Conservation (phyloP, 768 basidiomycete genomes). For the Mycena alexandri region DNA sequence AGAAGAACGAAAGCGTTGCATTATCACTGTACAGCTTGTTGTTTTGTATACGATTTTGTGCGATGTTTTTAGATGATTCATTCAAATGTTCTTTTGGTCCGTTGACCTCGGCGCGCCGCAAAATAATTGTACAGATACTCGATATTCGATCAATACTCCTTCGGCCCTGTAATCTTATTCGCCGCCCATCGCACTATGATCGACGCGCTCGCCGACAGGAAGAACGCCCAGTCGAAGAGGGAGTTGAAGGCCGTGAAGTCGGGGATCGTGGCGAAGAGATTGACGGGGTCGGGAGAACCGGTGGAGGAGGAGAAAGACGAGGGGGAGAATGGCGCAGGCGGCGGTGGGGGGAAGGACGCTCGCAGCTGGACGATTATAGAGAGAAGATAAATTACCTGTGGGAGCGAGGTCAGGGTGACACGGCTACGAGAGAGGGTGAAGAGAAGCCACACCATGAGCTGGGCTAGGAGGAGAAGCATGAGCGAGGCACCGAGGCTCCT, state of each 20-base stretch:
- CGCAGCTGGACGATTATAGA: constrained; percentile 87
- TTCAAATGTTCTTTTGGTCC: constrained; percentile 21
- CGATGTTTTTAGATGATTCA: constrained; percentile 3
- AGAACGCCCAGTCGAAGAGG: constrained; percentile 81
- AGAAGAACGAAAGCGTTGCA: constrained; percentile 21
- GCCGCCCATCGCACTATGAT: constrained; percentile 68
- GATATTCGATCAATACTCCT: background rate
- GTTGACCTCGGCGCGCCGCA: too few relatives aligned
- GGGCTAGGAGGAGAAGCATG: constrained; percentile 82
- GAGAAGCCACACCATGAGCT: constrained; percentile 76
- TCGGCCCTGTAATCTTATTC: constrained; percentile 49
- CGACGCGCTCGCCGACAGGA: constrained; percentile 67
- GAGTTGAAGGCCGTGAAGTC: constrained; percentile 79
- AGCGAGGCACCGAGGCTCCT: constrained; percentile 79
- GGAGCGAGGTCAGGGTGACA: constrained; percentile 4
- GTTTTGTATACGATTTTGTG: constrained; percentile 30
- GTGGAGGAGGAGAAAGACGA: constrained; percentile 15
- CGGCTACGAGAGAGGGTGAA: background rate
- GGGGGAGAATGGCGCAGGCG: constrained; percentile 41
- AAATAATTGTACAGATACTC: too few relatives aligned
- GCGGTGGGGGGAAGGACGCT: constrained; percentile 80
- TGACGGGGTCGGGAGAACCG: constrained; percentile 40
- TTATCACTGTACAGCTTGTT: constrained; percentile 27
- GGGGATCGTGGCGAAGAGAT: constrained; percentile 80
- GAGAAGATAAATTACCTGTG: constrained; percentile 84